phyloP scores from a whole-genome alignment of 768 basidiomycete genomes.

The Boletus fagicola region DNA sequence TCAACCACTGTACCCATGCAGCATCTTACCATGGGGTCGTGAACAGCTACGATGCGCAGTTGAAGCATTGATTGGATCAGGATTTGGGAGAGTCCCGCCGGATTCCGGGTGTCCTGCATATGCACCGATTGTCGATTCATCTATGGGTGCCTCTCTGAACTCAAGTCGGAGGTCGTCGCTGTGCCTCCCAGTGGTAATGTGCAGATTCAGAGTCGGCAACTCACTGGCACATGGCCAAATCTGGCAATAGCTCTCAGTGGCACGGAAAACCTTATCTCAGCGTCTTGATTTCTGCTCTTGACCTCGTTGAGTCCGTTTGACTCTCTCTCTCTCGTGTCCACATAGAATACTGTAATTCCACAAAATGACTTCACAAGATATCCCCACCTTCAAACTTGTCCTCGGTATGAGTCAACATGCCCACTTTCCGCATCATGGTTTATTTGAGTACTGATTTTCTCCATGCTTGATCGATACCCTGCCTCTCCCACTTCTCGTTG shows the following conservation, averaged over 20 bases:
- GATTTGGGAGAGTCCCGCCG: background rate
- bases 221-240: conserved; percentile 23
- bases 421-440: conserved; percentile 1
- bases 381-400: conserved; percentile 98
- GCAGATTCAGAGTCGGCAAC: background rate
- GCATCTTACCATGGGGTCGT: background rate
- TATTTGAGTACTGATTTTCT: conserved; percentile 24
- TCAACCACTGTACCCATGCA: background rate
- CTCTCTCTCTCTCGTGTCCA: conserved; percentile 15
- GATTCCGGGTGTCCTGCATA: background rate
- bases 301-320: conserved; percentile 19
- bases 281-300: conserved; percentile 34
- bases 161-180: background rate
- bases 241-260: conserved; percentile 26
- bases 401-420: conserved; percentile 63
- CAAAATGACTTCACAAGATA: conserved; percentile 39
- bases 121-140: background rate
- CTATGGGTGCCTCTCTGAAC: background rate
- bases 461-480: conserved; percentile 54
- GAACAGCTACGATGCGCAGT: background rate
- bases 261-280: conserved; percentile 39
- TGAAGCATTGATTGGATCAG: background rate
- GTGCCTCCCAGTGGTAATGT: background rate
- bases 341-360: conserved; percentile 25
- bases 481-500: conserved; percentile 9